Evolutionary conservation across 805 yeast genomes (phyloP), one percentile per base, ranked within the genome.

Genomic region (Candida stauntonica): DNA sequence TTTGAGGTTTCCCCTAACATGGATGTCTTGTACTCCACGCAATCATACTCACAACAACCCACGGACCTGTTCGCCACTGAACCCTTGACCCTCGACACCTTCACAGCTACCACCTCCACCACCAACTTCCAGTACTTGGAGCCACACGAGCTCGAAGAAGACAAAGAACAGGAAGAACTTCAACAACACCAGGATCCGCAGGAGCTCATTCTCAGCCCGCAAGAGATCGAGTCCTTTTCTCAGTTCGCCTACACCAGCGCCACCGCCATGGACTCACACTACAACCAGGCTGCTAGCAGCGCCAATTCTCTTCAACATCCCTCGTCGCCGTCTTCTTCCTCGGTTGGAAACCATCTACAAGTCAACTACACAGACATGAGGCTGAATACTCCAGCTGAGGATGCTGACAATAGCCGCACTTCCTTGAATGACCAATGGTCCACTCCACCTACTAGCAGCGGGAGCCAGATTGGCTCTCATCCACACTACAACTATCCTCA

Each of bases 401-500:
- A n/a, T n/a, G n/a, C n/a, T n/a, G n/a, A n/a, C n/a, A n/a, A n/a
- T n/a, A n/a, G n/a, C n/a, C n/a, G n/a, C n/a, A n/a, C n/a, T n/a
- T 33, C 36, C 4, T 26, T 31, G 4, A 19, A 15, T 3, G 8
- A 23, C 8, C 37, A 28, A n/a, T 33, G 36, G 36, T n/a, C 23
- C n/a, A 19, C 31, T 5, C 37, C 31, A 16, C 37, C 37, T 15
- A 4, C 26, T 3, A 14, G 18, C 13, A 12, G 17, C 3, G n/a
- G 17, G 7, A 5, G 13, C 20, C 28, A 5, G 11, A 27, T 26
- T 14, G 21, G 26, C 5, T 19, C 16, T 19, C 31, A 28, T 5
- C 12, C 27, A 16, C 27, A 34, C 12, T 28, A 34, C 14, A 34
- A 34, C 28, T 21, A 34, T 15, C 32, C 37, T 5, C 28, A 19